phyloP scores from a whole-genome alignment of 139 green algal species.

The Protoeuglena noctilucae region DNA sequence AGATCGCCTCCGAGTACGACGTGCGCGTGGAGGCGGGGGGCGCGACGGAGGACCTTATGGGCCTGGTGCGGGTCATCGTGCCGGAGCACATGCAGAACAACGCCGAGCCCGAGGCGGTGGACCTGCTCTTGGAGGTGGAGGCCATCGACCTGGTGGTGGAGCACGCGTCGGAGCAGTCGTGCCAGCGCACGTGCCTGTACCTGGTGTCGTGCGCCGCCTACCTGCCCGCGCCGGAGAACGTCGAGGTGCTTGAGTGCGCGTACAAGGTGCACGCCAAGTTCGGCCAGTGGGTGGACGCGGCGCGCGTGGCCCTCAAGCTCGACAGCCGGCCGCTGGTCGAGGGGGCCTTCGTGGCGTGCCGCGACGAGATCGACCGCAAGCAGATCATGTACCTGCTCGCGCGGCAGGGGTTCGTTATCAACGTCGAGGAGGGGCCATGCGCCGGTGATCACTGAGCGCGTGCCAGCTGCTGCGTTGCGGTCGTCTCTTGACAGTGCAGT shows the following conservation, averaged over 20 bases:
- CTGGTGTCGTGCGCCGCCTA: constrained; percentile 73
- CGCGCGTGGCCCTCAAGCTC: constrained; percentile 43
- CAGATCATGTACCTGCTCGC: constrained; percentile 88
- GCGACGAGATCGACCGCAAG: constrained; percentile 57
- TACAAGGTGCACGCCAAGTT: constrained; percentile 66
- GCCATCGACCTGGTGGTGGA: constrained; percentile 48
- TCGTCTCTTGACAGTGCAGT: no score
- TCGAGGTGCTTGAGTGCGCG: constrained; percentile 50
- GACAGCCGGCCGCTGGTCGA: constrained; percentile 14
- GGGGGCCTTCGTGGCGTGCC: constrained; percentile 16
- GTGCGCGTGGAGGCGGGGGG: constrained; percentile 19
- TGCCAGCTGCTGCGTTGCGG: no score
- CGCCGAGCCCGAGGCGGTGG: constrained; percentile 94
- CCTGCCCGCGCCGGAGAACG: constrained; percentile 85
- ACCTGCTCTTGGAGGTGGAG: constrained; percentile 95
- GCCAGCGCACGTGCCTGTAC: constrained; percentile 81
- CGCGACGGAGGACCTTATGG: constrained; percentile 57
- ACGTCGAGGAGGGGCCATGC: constrained; percentile 56
- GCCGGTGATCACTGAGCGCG: no score
- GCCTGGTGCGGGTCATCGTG: constrained; percentile 78
- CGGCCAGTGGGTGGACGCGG: constrained; percentile 56
- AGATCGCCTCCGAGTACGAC: constrained; percentile 64
- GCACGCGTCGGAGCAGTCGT: constrained; percentile 76
- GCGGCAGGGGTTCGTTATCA: constrained; percentile 39
- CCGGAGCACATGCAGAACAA: constrained; percentile 96